These are phyloP conservation scores for Gaeumannomyces sp. DNA, from an alignment of 2,329 filamentous ascomycete genomes.

Conservation along the genomic window DNA sequence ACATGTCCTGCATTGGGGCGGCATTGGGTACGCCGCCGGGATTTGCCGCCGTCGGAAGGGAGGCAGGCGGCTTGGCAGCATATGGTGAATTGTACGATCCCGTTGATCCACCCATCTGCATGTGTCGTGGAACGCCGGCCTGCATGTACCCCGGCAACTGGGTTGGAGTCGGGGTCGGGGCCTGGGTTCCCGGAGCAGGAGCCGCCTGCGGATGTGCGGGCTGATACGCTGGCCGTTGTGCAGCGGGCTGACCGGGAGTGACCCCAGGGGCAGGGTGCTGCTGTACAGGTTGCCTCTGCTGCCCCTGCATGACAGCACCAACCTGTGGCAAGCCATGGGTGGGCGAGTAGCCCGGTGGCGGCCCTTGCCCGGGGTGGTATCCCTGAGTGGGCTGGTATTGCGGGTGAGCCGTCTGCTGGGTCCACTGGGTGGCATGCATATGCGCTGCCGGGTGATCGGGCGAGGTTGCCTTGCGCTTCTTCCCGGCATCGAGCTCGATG, in stretches of 20 bases:
- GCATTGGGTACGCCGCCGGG: background rate
- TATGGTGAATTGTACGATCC: constrained; percentile 27
- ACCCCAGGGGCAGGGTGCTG: constrained; percentile 16
- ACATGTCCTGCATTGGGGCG: background rate
- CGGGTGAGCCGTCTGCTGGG: constrained; percentile 15
- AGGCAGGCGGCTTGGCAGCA: constrained; percentile 20
- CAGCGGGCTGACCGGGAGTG: constrained; percentile 11
- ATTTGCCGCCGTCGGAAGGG: constrained; percentile 6
- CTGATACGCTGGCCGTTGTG: constrained; percentile 16
- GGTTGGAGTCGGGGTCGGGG: constrained; percentile 20
- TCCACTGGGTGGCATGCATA: constrained; percentile 22
- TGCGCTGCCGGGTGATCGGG: constrained; percentile 41
- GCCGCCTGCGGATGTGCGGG: constrained; percentile 8
- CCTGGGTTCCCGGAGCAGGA: constrained; percentile 16
- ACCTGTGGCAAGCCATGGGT: constrained; percentile 12
- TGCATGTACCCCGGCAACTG: constrained; percentile 22
- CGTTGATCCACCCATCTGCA: constrained; percentile 19
- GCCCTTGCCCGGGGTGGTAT: constrained; percentile 16
- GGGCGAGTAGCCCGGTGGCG: constrained; percentile 15
- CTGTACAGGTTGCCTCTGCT: constrained; percentile 15
- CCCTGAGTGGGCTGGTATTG: constrained; percentile 15
- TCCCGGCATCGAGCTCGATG: constrained; percentile 53
- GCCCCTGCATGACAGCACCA: background rate
- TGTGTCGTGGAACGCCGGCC: constrained; percentile 15
- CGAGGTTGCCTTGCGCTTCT: constrained; percentile 49